Percentiles rank a stretch among this genome's conserved stretches.
Evolutionary conservation across 768 basidiomycete genomes (phyloP).

Genomic region (Amanita exitialis): DNA sequence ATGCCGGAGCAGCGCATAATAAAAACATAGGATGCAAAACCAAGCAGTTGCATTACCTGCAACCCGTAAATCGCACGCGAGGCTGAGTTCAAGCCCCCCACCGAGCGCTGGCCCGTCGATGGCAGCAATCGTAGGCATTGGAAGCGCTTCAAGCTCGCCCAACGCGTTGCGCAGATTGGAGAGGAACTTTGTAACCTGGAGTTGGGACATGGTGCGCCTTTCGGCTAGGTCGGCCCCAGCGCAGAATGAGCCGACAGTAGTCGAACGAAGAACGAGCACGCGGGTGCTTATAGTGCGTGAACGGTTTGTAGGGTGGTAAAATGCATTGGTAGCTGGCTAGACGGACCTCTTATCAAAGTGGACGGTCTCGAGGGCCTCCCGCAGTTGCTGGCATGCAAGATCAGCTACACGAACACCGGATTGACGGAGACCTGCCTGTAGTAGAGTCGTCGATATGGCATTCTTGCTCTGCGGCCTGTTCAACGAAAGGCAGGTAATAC

Average conservation of each 20-base stretch:
- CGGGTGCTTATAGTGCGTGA: constrained; percentile 29
- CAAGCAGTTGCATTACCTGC: constrained; percentile 42
- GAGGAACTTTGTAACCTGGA: constrained; percentile 72
- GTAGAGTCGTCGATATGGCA: constrained; percentile 68
- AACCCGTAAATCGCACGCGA: constrained; percentile 86
- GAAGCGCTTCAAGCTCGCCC: constrained; percentile 66
- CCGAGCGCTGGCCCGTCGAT: constrained; percentile 92
- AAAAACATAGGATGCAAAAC: not conserved
- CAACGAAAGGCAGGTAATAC: constrained; percentile 65
- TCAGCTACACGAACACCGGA: not conserved
- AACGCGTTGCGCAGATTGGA: constrained; percentile 62
- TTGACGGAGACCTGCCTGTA: constrained; percentile 36
- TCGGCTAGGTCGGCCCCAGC: constrained; percentile 88
- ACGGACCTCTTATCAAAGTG: constrained; percentile 57
- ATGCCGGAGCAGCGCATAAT: not conserved
- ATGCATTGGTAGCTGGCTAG: not conserved
- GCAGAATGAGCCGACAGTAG: constrained; percentile 74
- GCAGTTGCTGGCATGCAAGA: constrained; percentile 45
- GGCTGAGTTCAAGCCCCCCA: constrained; percentile 81
- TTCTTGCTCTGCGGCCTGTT: constrained; percentile 81
- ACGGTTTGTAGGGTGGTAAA: constrained; percentile 5
- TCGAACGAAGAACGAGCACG: constrained; percentile 76
- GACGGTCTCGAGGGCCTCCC: constrained; percentile 54
- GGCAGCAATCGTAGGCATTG: constrained; percentile 85
- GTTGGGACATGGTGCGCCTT: constrained; percentile 69